Base-by-base conservation (phyloP, 495 filamentous ascomycete species). In the Aspergillus cavernicola region DNA sequence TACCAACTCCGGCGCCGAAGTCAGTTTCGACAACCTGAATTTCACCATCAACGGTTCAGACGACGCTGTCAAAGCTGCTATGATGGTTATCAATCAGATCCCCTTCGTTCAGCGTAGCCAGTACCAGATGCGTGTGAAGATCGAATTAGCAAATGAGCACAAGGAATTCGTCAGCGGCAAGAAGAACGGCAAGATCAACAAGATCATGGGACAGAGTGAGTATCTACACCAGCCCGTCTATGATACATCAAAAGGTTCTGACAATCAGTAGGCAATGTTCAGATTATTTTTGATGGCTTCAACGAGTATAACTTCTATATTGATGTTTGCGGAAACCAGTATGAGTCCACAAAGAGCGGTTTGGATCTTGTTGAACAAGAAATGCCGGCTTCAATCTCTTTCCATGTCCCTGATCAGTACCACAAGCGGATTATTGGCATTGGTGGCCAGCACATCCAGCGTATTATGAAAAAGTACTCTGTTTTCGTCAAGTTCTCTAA, bases 221-320 rank as follows among this genome's bases (percentile, higher is more conserved):
- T 35, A n/a, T n/a, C n/a, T n/a, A n/a, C n/a, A n/a, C n/a, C n/a
- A n/a, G n/a, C n/a, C n/a, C n/a, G n/a, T 28, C 9, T 9, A 28
- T 9, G 9, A 28, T 28, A 28, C 24, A 28, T 28, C 24, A 9
- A 2, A 20, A 2, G 4, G 18, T 28, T 15, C 38, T 55, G 41
- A 56, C 19, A 52, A 4, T n/a, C 15, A 26, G 4, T 48, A 86
- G 83, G 84, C 74, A 95, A 92, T 59, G 93, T 99, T 5, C 93
- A 99, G 72, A 97, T 99, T 58, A 91, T 97, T 57, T 99, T 99
- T 59, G 95, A 99, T 64, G 89, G 88, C 49, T 97, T 97, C 74
- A 95, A 95, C 71, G 95, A 97, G 74, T 99, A 97, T 76, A 97
- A 97, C 71, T 97, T 99, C 77, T 95, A 96, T 65, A 97, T 99